Evolutionary conservation across 352 stramenopile species (phyloP).

Genomic region (Peronospora farinosa): DNA sequence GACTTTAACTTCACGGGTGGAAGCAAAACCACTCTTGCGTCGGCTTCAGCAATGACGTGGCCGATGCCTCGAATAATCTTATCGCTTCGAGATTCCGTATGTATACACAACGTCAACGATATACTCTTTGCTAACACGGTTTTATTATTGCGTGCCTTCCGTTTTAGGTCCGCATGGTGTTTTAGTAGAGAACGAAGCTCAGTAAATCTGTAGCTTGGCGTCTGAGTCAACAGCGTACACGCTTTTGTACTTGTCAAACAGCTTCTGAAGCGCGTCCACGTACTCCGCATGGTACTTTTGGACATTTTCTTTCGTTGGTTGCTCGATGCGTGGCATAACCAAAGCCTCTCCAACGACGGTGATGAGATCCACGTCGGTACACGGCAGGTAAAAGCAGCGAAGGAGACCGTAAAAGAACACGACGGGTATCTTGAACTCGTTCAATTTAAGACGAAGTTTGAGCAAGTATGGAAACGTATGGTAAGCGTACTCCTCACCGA

Average conservation of each 20-base stretch:
- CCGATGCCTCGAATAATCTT: conserved; percentile 3
- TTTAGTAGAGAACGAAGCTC: not conserved
- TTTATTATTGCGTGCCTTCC: not conserved
- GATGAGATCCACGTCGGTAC: conserved; percentile 62
- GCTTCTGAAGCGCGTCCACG: conserved; percentile 56
- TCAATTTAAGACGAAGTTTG: conserved; percentile 73
- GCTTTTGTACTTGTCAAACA: conserved; percentile 86
- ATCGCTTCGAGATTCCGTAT: not conserved
- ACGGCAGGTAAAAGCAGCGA: conserved; percentile 82
- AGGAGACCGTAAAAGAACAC: conserved; percentile 69
- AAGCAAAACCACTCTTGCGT: conserved; percentile 22
- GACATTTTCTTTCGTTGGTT: conserved; percentile 86
- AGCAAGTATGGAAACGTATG: conserved; percentile 81
- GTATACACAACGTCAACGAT: not conserved
- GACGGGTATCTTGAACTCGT: conserved; percentile 75
- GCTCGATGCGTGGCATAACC: conserved; percentile 72
- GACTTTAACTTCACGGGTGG: conserved; percentile 1
- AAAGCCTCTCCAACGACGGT: conserved; percentile 88
- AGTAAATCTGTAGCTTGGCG: conserved; percentile 51
- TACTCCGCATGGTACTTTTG: conserved; percentile 87
- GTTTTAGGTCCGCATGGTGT: not conserved
- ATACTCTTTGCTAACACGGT: not conserved
- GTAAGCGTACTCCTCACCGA: conserved; percentile 88
- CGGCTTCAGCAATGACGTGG: conserved; percentile 11
- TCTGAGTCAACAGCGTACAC: conserved; percentile 66